Base-by-base conservation (phyloP, 495 filamentous ascomycete species). In the Polyplosphaeria fusca region DNA sequence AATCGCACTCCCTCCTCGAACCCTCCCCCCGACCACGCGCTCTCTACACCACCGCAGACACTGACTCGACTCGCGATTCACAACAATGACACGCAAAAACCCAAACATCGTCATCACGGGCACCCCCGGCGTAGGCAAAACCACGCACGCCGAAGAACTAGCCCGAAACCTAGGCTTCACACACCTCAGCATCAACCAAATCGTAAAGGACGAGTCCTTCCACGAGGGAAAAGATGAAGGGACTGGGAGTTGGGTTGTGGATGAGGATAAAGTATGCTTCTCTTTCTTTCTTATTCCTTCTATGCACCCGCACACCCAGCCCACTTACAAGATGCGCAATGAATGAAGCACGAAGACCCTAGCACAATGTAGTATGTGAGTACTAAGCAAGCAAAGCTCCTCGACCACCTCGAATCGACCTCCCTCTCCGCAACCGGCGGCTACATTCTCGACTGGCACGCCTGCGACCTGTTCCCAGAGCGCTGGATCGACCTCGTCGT, bases 51-150 rank as follows among this genome's bases (percentile, higher is more conserved):
- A n/a, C 18, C 52, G 13, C 53, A n/a, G 22, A 39, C 5, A 5
- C 25, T 19, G 5, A 12, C 44, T 47, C 18, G 13, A 4, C 13
- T 20, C 11, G n/a, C n/a, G n/a, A n/a, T n/a, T n/a, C 42, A 41
- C 20, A 18, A 35, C 50, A 16, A 66, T 51, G 58, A 71, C 70
- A 66, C 82, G 88, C 63, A 78, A 73, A 13, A 73, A 77, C 52
- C 93, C 93, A 25, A 98, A 97, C 70, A 88, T 97, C 67, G 86
- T 98, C 52, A 78, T 98, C 59, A 96, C 93, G 46, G 93, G 93
- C 62, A 97, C 93, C 26, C 93, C 93, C 4, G 94, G 93, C 46
- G 88, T 92, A 22, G 93, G 93, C 68, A 98, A 98, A 75, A 95
- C 90, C 16, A 89, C 85, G 18, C 90, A 95, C 71, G 86, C 85